Base-by-base conservation (phyloP, 139 green algal genomes). In the Chlorella sp. region DNA sequence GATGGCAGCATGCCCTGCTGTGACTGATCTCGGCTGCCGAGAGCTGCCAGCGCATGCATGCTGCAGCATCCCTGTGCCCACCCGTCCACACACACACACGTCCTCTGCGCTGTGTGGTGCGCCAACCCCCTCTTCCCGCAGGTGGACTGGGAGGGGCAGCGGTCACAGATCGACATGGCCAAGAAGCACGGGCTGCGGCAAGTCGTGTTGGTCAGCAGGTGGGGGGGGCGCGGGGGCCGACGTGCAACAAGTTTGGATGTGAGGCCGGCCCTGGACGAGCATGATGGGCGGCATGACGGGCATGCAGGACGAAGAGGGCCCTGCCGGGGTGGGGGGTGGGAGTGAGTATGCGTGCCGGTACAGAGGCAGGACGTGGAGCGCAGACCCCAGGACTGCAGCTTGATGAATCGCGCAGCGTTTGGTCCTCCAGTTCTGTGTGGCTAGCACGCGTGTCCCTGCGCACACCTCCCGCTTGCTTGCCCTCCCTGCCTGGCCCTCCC, bases 141-240 rank as follows among this genome's bases (percentile, higher is more conserved):
- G 81, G 81, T 86, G 81, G 81, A 86, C 53, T 85, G 81, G 81
- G 40, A 71, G 16, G 81, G 81, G 15, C 81, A 86, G 81, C 81
- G 81, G 28, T 18, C 39, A 30, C 92, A 95, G 75, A 95, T 95
- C 80, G 93, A 95, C 71, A 87, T 92, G 48, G 93, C 77, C 1
- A 61, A 26, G 68, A 60, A 83, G 75, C 42, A 78, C n/a, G 60
- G 37, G n/a, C 37, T 95, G 78, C 85, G 89, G 86, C 90, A 95
- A 68, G 85, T 95, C 36, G 93, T 95, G 37, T 64, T 93, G 26
- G 91, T 95, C 26, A 66, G 40, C 78, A 79, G 71, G 71, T 40
- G n/a, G 12, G 71, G 11, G 18, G 30, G 21, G 64, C n/a, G n/a
- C n/a, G n/a, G n/a, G n/a, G n/a, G n/a, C n/a, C n/a, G n/a, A n/a